Base-by-base conservation (phyloP, 1,284 basidiomycete genomes). In the Ceratobasidium sp. region DNA sequence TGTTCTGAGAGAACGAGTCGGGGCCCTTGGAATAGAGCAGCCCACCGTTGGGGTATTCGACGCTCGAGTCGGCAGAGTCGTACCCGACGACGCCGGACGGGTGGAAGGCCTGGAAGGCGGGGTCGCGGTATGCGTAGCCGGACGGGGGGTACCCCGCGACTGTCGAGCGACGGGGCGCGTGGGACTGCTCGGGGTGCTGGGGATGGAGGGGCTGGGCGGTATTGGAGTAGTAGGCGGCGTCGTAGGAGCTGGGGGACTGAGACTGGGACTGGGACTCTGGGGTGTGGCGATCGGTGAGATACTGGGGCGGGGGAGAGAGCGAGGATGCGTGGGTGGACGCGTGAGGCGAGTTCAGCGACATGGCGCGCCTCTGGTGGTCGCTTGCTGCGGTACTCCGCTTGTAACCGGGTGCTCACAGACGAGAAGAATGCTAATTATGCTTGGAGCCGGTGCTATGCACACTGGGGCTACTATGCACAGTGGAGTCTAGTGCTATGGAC, bases 321-420 rank as follows among this genome's bases (percentile, higher is more conserved):
- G 69, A 72, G 44, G 56, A 60, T 22, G 69, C 44, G 33, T 72
- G 69, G 24, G 69, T 72, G 19, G 69, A 72, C 45, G 69, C 54
- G 56, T 72, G 69, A 56, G 69, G 69, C 56, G 69, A 72, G 69
- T 72, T 59, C 44, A 60, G 69, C 69, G 69, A 72, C 69, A 72
- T 72, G 22, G 29, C 15, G 27, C 31, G 31, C 4, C 11, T 41
- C 11, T 41, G 36, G 6, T 4, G 4, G 36, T 4, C 36, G 36
- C 36, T 41, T 41, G 36, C 36, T 41, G 36, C 36, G 36, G 36
- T 5, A 15, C 17, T 24, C 22, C 24, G 50, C 5, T 4, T 17
- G 50, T 17, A 17, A 6, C 17, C 4, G 6, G 50, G 50, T 51
- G 50, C 24, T 24, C 19, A 51, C 50, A 41, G 36, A 41, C 36